phyloP scores from a whole-genome alignment of 108 stramenopile genomes.

The Hondaea fermentalgiana region DNA sequence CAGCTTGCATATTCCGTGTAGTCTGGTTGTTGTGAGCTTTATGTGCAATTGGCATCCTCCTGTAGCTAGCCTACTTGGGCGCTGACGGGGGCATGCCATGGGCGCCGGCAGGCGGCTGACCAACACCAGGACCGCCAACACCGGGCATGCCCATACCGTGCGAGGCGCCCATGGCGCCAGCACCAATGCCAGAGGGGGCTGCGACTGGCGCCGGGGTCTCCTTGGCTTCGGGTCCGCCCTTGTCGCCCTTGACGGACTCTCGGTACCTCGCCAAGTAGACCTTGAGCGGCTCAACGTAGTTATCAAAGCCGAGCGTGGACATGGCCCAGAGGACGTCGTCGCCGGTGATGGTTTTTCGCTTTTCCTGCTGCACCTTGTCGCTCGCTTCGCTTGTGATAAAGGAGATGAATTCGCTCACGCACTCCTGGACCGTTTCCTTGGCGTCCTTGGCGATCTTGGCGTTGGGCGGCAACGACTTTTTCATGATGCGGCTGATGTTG shows the following conservation, averaged over 20 bases:
- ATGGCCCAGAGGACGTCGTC: slow-evolving; percentile 98
- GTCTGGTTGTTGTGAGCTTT: too few species aligned
- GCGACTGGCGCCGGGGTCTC: background rate
- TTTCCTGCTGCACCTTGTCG: slow-evolving; percentile 95
- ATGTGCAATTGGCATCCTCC: too few species aligned
- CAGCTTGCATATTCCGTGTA: too few species aligned
- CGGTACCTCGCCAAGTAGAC: slow-evolving; percentile 90
- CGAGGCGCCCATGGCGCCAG: background rate
- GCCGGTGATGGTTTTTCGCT: slow-evolving; percentile 98
- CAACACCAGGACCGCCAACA: background rate
- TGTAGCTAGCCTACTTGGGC: background rate
- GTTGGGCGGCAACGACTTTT: slow-evolving; percentile 87
- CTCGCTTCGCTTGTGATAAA: slow-evolving; percentile 90
- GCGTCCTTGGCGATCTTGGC: slow-evolving; percentile 99
- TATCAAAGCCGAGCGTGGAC: slow-evolving; percentile 96
- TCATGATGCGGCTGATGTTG: slow-evolving; percentile 98
- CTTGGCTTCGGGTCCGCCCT: slow-evolving; percentile 21
- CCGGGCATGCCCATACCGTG: background rate
- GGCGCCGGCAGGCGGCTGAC: background rate
- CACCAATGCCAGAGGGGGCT: background rate
- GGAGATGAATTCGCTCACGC: slow-evolving; percentile 97
- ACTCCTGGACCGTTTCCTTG: slow-evolving; percentile 97
- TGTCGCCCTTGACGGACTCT: slow-evolving; percentile 41
- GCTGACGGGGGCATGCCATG: background rate
- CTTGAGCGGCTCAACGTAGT: slow-evolving; percentile 96